Percentiles rank a stretch among this genome's conserved stretches.
These are phyloP conservation scores for Athelia sp. DNA, from an alignment of 1,284 basidiomycete genomes.

Conservation along the genomic window DNA sequence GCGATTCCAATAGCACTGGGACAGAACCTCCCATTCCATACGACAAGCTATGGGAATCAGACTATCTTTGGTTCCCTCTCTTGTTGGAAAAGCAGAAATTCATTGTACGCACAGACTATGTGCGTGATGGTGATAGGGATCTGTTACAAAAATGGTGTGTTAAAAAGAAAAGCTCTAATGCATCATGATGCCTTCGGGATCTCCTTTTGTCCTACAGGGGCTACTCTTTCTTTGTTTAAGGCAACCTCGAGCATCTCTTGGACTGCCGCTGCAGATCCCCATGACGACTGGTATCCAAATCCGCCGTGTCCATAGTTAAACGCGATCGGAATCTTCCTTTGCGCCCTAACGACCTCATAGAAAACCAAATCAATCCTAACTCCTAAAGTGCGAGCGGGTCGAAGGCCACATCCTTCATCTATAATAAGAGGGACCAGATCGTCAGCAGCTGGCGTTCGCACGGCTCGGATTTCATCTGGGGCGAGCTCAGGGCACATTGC, in stretches of 20 bases:
- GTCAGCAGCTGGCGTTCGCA: conserved; percentile 48
- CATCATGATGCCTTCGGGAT: no score
- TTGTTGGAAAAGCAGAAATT: conserved; percentile 44
- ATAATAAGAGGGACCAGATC: conserved; percentile 59
- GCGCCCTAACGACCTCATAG: conserved; percentile 20
- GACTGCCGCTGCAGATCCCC: conserved; percentile 64
- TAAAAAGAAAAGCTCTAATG: conserved; percentile 17
- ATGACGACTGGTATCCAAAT: conserved; percentile 68
- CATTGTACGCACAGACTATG: conserved; percentile 54
- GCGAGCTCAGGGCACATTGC: conserved; percentile 63
- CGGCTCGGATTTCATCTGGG: conserved; percentile 47
- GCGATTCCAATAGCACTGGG: conserved; percentile 7
- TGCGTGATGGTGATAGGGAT: conserved; percentile 19
- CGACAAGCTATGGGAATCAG: conserved; percentile 61
- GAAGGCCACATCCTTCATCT: conserved; percentile 70
- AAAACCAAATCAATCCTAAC: conserved; percentile 62
- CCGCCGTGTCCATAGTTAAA: conserved; percentile 69
- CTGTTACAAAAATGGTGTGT: conserved; percentile 53
- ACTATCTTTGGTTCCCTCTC: conserved; percentile 56
- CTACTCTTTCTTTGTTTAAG: no score
- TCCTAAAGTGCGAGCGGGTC: conserved; percentile 67
- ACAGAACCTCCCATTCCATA: conserved; percentile 40
- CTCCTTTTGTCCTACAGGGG: no score
- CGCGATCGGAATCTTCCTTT: conserved; percentile 33
- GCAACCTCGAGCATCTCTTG: no score